Evolutionary conservation across 768 basidiomycete genomes (phyloP), one percentile per base, ranked within the genome.

Genomic region (Trametes cinnabarina): DNA sequence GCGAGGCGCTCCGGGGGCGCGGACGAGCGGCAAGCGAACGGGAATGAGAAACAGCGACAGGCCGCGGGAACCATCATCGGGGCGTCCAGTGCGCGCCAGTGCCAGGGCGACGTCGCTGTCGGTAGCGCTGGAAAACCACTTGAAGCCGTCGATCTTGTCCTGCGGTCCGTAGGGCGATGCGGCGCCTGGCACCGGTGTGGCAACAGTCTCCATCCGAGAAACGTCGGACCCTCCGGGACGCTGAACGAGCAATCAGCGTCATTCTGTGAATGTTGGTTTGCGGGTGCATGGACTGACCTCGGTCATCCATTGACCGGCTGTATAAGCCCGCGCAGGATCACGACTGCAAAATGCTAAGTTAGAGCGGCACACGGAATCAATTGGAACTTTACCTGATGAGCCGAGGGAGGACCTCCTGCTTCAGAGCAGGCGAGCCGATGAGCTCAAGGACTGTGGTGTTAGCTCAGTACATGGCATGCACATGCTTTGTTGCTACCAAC

Each of bases 261-360:
- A 26, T 5, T n/a, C 15, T 41, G 35, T 12, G 10, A 32, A 32
- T 15, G 32, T 10, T 28, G 22, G 15, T 6, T 3, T 0, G 35
- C 46, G 61, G 61, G 17, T 66, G 61, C 61, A 15, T 66, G 62
- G 17, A 58, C 69, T 4, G 57, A 80, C 87, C 73, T 90, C 88
- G 3, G 89, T 90, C 89, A 89, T 90, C 88, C 88, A 92, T 71
- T 92, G 90, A 0, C 90, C 90, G 10, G 88, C 82, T 4, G 85
- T 88, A 59, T 84, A 91, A 0, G 87, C 85, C 28, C 69, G 55
- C 1, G 73, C 65, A 9, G 87, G 82, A 66, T 91, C 80, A 5
- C 84, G 86, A 66, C 88, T 88, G 57, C 50, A 19, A 17, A 4
- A 25, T 26, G 44, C 22, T 9, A 2, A 46, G 12, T 11, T 14